phyloP scores from a whole-genome alignment of 2,329 filamentous ascomycete species.

The Bipolaris zeicola region DNA sequence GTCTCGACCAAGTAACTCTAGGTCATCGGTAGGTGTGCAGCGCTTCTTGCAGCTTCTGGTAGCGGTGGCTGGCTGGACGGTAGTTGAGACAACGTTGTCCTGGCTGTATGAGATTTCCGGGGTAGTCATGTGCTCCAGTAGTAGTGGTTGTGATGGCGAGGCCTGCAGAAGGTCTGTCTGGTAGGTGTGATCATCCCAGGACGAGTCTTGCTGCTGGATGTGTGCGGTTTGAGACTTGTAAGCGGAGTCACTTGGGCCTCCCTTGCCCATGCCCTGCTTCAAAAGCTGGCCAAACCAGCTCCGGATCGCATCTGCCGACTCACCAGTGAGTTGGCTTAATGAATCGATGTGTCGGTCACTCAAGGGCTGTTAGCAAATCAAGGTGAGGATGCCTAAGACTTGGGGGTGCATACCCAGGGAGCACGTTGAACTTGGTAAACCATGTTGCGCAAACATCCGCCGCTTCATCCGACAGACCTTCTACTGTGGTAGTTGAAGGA shows the following conservation, averaged over 20 bases:
- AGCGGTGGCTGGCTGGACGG: conserved; percentile 19
- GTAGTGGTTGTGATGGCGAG: conserved; percentile 17
- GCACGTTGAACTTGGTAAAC: conserved; percentile 47
- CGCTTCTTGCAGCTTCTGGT: conserved; percentile 43
- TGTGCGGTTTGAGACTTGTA: conserved; percentile 47
- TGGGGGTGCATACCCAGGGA: conserved; percentile 31
- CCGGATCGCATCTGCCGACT: conserved; percentile 39
- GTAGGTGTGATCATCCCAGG: conserved; percentile 25
- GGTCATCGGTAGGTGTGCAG: conserved; percentile 42
- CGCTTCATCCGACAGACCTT: conserved; percentile 44
- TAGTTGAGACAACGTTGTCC: conserved; percentile 24
- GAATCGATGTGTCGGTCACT: conserved; percentile 46
- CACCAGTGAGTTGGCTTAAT: conserved; percentile 44
- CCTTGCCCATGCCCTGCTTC: conserved; percentile 42
- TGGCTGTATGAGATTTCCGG: conserved; percentile 22
- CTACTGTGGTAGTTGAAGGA: conserved; percentile 24
- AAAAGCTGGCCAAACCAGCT: conserved; percentile 46
- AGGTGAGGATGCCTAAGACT: not conserved
- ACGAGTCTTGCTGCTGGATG: conserved; percentile 29
- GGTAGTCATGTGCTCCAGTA: conserved; percentile 17
- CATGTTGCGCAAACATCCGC: conserved; percentile 47
- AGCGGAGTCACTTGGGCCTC: conserved; percentile 41
- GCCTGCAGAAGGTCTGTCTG: conserved; percentile 22
- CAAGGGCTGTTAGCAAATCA: not conserved
- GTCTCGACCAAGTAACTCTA: conserved; percentile 37